These are phyloP conservation scores for Neurospora sp. DNA, from an alignment of 495 filamentous ascomycete genomes.

Conservation along the genomic window DNA sequence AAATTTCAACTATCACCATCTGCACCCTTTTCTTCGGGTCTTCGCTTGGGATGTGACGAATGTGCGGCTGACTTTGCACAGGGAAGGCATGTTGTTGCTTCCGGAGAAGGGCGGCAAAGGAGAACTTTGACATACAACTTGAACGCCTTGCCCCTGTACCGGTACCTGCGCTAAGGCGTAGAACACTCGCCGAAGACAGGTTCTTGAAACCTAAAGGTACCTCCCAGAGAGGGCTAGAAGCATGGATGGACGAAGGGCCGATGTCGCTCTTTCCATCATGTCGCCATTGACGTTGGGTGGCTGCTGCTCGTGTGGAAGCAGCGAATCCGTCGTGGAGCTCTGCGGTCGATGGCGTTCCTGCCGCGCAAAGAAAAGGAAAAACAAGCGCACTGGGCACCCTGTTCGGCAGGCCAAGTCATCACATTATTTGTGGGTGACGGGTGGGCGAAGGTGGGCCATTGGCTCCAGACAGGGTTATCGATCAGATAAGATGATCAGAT, in stretches of 20 bases:
- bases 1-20: neutral
- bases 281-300: neutral
- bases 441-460: neutral
- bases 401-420: neutral
- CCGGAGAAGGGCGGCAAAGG: neutral
- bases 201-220: neutral
- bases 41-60: neutral
- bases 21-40: neutral
- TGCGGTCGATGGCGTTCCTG: neutral
- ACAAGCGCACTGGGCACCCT: neutral
- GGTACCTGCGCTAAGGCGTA: neutral
- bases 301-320: neutral
- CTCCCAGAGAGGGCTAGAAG: neutral
- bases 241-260: neutral
- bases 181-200: neutral
- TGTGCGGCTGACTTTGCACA: neutral
- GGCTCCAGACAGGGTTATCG: neutral
- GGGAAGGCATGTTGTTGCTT: neutral
- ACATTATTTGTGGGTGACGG: neutral
- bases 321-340: neutral
- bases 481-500: slow-evolving; percentile 13
- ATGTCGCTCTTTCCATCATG: neutral
- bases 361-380: neutral
- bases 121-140: neutral
- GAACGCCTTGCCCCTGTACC: neutral